Evolutionary conservation across 2,329 filamentous ascomycete species (phyloP).

Genomic region (Gaeumannomyces tritici): DNA sequence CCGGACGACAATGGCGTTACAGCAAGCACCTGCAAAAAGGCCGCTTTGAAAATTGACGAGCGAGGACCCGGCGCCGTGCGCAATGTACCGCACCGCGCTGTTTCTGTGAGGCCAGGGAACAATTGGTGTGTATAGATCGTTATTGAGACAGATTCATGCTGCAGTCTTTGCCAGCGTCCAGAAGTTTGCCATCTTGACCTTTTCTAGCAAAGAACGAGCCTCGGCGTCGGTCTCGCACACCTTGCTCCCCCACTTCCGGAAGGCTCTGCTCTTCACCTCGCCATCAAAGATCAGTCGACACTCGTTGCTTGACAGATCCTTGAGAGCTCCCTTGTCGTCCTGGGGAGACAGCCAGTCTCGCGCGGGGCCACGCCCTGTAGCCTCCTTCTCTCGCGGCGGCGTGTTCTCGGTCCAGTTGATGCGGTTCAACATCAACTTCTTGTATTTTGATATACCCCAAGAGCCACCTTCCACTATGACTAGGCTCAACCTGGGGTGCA

Average conservation of each 20-base stretch:
- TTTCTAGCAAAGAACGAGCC: slow-evolving; percentile 68
- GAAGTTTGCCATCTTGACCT: slow-evolving; percentile 88
- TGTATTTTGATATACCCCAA: slow-evolving; percentile 75
- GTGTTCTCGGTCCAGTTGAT: slow-evolving; percentile 93
- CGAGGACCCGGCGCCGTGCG: not conserved
- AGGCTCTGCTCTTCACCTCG: slow-evolving; percentile 68
- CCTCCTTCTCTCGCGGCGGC: slow-evolving; percentile 52
- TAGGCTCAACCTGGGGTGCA: slow-evolving; percentile 81
- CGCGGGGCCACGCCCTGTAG: slow-evolving; percentile 46
- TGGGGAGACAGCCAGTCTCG: slow-evolving; percentile 72
- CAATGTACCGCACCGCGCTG: not conserved
- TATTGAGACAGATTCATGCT: not conserved
- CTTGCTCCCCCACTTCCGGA: slow-evolving; percentile 80
- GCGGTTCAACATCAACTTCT: slow-evolving; percentile 86
- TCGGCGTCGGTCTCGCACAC: slow-evolving; percentile 90
- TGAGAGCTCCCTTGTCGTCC: slow-evolving; percentile 67
- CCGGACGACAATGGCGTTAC: not conserved
- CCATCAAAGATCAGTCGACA: slow-evolving; percentile 87
- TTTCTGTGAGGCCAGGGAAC: too few species aligned
- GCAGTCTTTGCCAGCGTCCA: slow-evolving; percentile 76
- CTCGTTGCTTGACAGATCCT: slow-evolving; percentile 72
- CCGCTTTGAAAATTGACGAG: not conserved
- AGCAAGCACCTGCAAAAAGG: not conserved
- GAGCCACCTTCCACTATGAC: slow-evolving; percentile 87
- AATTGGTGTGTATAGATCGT: too few species aligned